These are phyloP conservation scores for Sporothrix pallida DNA, from an alignment of 2,329 filamentous ascomycete species.

Conservation along the genomic window DNA sequence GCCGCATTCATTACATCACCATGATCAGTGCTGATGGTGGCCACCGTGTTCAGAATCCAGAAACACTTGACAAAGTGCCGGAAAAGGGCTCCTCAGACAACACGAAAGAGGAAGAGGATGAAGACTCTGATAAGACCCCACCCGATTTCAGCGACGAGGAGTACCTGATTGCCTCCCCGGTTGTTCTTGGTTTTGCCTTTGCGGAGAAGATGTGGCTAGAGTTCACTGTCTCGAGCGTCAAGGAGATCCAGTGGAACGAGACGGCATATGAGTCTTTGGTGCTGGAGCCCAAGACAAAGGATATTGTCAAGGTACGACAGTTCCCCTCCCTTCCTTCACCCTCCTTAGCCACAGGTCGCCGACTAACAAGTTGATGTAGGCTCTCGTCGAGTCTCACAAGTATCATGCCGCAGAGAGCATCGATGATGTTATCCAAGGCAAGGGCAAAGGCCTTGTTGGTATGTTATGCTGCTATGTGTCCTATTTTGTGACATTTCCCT, in stretches of 20 bases:
- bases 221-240: slow-evolving; percentile 78
- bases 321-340: not conserved
- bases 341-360: not conserved
- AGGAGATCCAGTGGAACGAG: slow-evolving; percentile 84
- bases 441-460: slow-evolving; percentile 82
- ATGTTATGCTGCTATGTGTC: slow-evolving; percentile 45
- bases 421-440: slow-evolving; percentile 81
- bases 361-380: slow-evolving; percentile 46
- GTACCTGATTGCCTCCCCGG: slow-evolving; percentile 79
- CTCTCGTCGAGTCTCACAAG: slow-evolving; percentile 82
- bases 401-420: slow-evolving; percentile 81
- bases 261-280: slow-evolving; percentile 83
- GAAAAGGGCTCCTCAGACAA: slow-evolving; percentile 39
- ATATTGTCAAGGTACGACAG: slow-evolving; percentile 65
- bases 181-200: slow-evolving; percentile 86
- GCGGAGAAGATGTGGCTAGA: slow-evolving; percentile 90
- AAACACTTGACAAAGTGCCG: slow-evolving; percentile 52
- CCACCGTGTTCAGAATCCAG: slow-evolving; percentile 44
- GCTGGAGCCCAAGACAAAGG: slow-evolving; percentile 65
- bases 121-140: slow-evolving; percentile 43
- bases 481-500: not conserved
- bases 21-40: slow-evolving; percentile 39
- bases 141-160: slow-evolving; percentile 79
- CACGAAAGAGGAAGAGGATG: slow-evolving; percentile 6
- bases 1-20: slow-evolving; percentile 43